Base-by-base conservation (phyloP, 192 early-diverging fungal genomes). In the Gigaspora rosea region DNA sequence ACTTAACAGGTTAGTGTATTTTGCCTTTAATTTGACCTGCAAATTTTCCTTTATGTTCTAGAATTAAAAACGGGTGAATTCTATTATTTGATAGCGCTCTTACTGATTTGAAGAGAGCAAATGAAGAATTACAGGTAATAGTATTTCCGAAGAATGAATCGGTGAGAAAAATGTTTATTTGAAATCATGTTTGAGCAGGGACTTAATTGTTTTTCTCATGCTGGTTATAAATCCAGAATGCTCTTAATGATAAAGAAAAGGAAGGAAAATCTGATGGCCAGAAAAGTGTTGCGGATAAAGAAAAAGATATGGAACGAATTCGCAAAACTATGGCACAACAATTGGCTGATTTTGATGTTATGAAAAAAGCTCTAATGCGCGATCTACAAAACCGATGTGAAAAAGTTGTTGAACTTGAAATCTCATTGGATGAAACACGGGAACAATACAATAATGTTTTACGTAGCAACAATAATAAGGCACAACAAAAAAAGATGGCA, bases 331-430 rank as follows among this genome's bases (percentile, higher is more conserved):
- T 93, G 91, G 89, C 91, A 13, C 88, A 92, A 82, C 83, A 96
- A 78, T 88, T 98, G 68, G 84, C 91, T 22, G 97, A 99, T 71
- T 98, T 97, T 85, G 98, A 99, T 76, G 91, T 92, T 73, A 97
- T 97, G 96, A 97, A 97, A 86, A 96, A 98, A 90, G 94, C 93
- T 54, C 86, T 99, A 77, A 97, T 98, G 96, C 92, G 94, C 49
- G 97, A 98, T 81, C 90, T 99, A 57, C 95, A 98, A 84, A 94
- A 96, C 85, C 92, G 97, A 56, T 97, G 96, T 85, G 97, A 99
- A 82, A 94, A 95, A 90, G 94, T 97, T 65, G 96, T 99, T 33
- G 96, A 99, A 87, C 88, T 98, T 35, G 98, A 98, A 83, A 94
- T 99, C 80, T 92, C 94, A 8, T 86, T 99, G 70, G 98, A 99